Evolutionary conservation across 805 yeast genomes (phyloP).

Genomic region (Limtongozyma cylindracea): DNA sequence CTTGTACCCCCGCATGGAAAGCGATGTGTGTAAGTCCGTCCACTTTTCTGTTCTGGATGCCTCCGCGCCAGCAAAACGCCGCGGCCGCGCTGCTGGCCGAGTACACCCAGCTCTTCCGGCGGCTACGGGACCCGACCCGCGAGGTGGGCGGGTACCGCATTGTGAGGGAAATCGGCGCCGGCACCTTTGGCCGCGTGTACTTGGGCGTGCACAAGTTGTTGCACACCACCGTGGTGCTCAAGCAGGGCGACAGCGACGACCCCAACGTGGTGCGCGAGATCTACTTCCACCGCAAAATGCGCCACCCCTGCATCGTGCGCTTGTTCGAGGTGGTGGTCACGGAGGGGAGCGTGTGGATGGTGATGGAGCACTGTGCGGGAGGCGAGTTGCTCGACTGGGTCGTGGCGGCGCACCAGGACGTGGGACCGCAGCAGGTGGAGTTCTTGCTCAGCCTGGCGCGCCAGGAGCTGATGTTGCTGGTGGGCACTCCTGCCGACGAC

Average conservation of each 20-base stretch:
- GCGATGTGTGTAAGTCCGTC: no score
- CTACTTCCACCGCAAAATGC: conserved; percentile 64
- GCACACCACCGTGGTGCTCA: conserved; percentile 52
- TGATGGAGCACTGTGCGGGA: conserved; percentile 71
- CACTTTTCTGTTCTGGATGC: no score
- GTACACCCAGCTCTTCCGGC: no score
- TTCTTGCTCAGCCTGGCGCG: no score
- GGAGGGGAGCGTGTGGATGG: conserved; percentile 66
- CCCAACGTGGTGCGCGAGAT: conserved; percentile 80
- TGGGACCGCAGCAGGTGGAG: no score
- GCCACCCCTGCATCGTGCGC: conserved; percentile 62
- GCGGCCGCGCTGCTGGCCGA: no score
- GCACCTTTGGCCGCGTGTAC: conserved; percentile 81
- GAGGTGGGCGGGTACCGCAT: conserved; percentile 70
- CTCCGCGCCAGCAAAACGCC: no score
- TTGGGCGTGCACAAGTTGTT: conserved; percentile 60
- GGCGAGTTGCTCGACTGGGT: conserved; percentile 51
- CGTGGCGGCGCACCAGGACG: conserved; percentile 23
- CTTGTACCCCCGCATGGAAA: no score
- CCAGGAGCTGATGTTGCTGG: no score
- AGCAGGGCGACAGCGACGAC: conserved; percentile 53
- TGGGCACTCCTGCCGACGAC: no score
- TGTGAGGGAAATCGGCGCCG: conserved; percentile 60
- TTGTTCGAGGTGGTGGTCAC: conserved; percentile 72
- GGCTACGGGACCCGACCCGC: no score